Percentiles rank a stretch among this genome's conserved stretches.
Conservation (phyloP, 306 rosid species). For the Begonia loranthoides region DNA sequence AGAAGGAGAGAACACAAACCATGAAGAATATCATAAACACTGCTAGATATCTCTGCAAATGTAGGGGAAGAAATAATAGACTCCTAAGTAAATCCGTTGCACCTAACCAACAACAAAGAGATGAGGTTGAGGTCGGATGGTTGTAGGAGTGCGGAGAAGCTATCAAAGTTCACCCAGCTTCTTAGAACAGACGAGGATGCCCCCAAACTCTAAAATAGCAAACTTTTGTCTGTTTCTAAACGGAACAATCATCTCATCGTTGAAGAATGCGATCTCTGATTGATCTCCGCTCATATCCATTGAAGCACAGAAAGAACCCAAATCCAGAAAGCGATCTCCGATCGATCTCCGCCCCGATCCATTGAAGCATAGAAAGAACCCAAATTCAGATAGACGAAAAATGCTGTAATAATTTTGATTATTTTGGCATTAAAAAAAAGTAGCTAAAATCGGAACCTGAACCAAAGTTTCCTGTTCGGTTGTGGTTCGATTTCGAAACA, state of each 20-base stretch:
- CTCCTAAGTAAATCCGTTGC: constrained; percentile 62
- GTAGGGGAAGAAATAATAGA: constrained; percentile 50
- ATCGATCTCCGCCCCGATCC: no score
- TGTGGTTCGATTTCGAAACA: no score
- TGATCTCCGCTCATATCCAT: constrained; percentile 48
- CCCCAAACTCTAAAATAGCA: constrained; percentile 67
- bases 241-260: constrained; percentile 78
- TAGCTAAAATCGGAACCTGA: no score
- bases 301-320: no score
- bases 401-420: no score
- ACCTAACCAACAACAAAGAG: constrained; percentile 46
- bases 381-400: neutral
- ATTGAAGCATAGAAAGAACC: no score
- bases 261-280: constrained; percentile 78
- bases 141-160: constrained; percentile 50
- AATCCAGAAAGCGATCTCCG: no score
- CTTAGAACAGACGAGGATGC: constrained; percentile 77
- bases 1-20: constrained; percentile 22
- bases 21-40: constrained; percentile 69
- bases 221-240: constrained; percentile 41
- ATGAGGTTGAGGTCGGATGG: constrained; percentile 58
- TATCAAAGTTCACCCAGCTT: constrained; percentile 64
- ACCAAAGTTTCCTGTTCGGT: no score
- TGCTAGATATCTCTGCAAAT: constrained; percentile 44
- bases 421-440: no score